Base-by-base conservation (phyloP, 2,329 filamentous ascomycete species). In the Xylaria sp. region DNA sequence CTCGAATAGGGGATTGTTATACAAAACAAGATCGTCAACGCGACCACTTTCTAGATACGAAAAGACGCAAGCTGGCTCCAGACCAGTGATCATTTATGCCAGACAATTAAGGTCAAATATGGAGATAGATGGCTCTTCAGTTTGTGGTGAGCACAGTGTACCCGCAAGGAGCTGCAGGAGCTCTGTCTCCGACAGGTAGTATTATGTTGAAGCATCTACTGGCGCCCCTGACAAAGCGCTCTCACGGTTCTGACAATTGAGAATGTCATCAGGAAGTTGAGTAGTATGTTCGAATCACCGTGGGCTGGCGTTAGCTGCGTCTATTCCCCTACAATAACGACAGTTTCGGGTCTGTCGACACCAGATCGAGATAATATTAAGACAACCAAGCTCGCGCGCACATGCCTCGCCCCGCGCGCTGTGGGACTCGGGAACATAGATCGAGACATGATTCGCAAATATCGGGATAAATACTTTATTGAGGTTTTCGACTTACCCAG, bases 181-280 rank as follows among this genome's bases (percentile, higher is more conserved):
- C 43, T 69, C 63, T 0, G 50, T 61, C 60, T 69, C 67, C 0
- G 60, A 59, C 4, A 66, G 8, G 63, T 55, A 1, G 43, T 52
- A 32, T 61, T 61, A 36, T 63, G 65, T 34, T 64, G 56, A 28
- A 67, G 43, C 60, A 62, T 64, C 23, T 61, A 34, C 41, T 64
- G 43, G 36, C n/a, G n/a, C n/a, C 25, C 28, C 43, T 71, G 68
- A 10, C 28, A 58, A 3, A 66, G 48, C 3, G 43, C 61, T 12
- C 58, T 61, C 1, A 82, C 70, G 4, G 58, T 20, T 45, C 39
- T 61, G 1, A 61, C 36, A 18, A 71, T 61, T 6, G 59, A 62
- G 7, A 61, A 50, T 4, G 57, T 56, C 67, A 69, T 56, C 15
- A 70, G 1, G 64, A 69, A 67, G 43, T 71, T 66, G 7, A 71